phyloP scores from a whole-genome alignment of 306 rosid species.

The Lathyrus aphaca region DNA sequence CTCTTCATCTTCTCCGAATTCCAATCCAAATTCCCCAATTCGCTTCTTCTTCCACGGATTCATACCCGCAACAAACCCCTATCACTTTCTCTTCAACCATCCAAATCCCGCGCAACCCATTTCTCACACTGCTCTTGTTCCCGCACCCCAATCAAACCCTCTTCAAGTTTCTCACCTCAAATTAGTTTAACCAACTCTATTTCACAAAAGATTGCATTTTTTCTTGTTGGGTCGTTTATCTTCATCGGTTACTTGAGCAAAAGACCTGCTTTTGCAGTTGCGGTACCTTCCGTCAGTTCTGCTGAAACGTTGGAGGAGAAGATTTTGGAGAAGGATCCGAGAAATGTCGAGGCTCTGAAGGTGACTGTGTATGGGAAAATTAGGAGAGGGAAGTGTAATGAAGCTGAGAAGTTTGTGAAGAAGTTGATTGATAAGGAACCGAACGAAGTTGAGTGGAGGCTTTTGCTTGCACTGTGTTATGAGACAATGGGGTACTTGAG shows the following conservation, averaged over 20 bases:
- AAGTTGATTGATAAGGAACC: constrained; percentile 71
- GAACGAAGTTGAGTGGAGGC: constrained; percentile 81
- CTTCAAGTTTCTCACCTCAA: constrained; percentile 29
- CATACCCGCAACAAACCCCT: constrained; percentile 27
- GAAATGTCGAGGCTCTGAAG: constrained; percentile 71
- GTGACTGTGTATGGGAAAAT: constrained; percentile 72
- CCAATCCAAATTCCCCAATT: constrained; percentile 9
- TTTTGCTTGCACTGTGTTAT: constrained; percentile 75
- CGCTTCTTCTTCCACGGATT: not conserved
- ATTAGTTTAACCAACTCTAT: constrained; percentile 36
- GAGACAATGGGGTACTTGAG: constrained; percentile 74
- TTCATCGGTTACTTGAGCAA: constrained; percentile 54
- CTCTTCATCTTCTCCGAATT: constrained; percentile 31
- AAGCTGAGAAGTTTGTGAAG: constrained; percentile 80
- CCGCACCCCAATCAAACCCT: constrained; percentile 36
- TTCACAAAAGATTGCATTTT: constrained; percentile 50
- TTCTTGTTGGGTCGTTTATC: constrained; percentile 68
- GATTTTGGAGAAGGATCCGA: constrained; percentile 68
- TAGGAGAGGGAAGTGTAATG: constrained; percentile 70
- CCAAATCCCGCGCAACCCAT: constrained; percentile 21
- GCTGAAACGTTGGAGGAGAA: constrained; percentile 47
- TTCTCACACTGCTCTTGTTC: constrained; percentile 25
- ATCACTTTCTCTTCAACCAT: constrained; percentile 33
- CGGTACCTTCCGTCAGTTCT: constrained; percentile 53
- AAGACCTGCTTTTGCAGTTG: constrained; percentile 52